Conservation (phyloP, 208 protist genomes). For the Wallacemonas collosoma region DNA sequence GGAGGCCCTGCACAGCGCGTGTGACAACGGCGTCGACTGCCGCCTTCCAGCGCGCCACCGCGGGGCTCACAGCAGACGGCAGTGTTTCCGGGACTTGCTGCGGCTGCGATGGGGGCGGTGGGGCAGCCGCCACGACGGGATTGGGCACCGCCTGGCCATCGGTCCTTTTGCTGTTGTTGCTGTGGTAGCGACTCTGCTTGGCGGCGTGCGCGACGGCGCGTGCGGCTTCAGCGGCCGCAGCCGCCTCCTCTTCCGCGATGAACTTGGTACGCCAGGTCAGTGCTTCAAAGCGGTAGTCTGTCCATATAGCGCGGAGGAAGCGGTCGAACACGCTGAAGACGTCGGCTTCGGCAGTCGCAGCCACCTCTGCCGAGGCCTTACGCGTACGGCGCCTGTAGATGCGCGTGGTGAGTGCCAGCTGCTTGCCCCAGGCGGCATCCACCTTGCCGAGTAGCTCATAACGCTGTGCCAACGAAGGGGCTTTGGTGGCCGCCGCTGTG, state of each 20-base stretch:
- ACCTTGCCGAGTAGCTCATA: slow-evolving; percentile 72
- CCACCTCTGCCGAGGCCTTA: slow-evolving; percentile 7
- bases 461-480: slow-evolving; percentile 61
- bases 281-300: slow-evolving; percentile 74
- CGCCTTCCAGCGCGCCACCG: slow-evolving; percentile 66
- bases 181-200: not conserved
- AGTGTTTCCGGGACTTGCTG: slow-evolving; percentile 35
- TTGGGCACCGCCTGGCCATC: not conserved
- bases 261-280: slow-evolving; percentile 44
- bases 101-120: slow-evolving; percentile 5
- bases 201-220: not conserved
- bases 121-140: not conserved
- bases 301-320: slow-evolving; percentile 75
- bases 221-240: not conserved
- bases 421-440: slow-evolving; percentile 67
- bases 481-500: slow-evolving; percentile 44
- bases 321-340: slow-evolving; percentile 43
- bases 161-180: slow-evolving; percentile 2
- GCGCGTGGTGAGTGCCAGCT: slow-evolving; percentile 55
- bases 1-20: slow-evolving; percentile 11
- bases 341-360: slow-evolving; percentile 21
- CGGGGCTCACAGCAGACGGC: slow-evolving; percentile 50
- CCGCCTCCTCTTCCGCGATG: slow-evolving; percentile 15
- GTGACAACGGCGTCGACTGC: slow-evolving; percentile 64
- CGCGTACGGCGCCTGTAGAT: slow-evolving; percentile 28